Evolutionary conservation across 352 stramenopile genomes (phyloP).

Genomic region (Hyaloperonospora arabidopsidis): DNA sequence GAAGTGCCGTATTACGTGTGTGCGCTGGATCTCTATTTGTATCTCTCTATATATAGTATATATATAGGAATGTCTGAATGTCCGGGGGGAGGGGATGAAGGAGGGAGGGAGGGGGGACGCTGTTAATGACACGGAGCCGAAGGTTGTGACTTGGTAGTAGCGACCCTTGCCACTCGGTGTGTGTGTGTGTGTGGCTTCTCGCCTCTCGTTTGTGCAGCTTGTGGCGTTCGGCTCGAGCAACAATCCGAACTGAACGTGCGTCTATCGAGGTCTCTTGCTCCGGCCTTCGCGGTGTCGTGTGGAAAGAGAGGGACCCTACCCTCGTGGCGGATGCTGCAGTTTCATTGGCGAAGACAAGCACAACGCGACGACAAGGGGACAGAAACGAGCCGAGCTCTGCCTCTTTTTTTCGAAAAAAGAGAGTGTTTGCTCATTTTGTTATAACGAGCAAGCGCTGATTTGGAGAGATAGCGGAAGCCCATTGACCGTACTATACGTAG

Average conservation of each 20-base stretch:
- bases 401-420: background rate
- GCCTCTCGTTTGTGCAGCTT: slow-evolving; percentile 4
- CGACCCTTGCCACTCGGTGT: no score
- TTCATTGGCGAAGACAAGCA: slow-evolving; percentile 19
- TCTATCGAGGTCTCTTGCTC: slow-evolving; percentile 20
- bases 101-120: background rate
- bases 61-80: no score
- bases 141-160: no score
- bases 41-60: no score
- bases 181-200: no score
- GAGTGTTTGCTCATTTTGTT: background rate
- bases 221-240: slow-evolving; percentile 22
- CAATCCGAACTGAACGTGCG: slow-evolving; percentile 37
- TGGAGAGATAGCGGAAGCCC: no score
- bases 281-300: slow-evolving; percentile 10
- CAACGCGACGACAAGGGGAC: slow-evolving; percentile 11
- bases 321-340: slow-evolving; percentile 2
- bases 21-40: no score
- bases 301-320: slow-evolving; percentile 5
- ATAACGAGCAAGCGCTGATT: background rate
- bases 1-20: no score
- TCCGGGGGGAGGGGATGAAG: no score
- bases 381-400: slow-evolving; percentile 1
- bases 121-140: no score
- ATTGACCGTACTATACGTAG: no score